Evolutionary conservation across 257 asterid genomes (phyloP).

Genomic region (Haberlea rhodopensis): DNA sequence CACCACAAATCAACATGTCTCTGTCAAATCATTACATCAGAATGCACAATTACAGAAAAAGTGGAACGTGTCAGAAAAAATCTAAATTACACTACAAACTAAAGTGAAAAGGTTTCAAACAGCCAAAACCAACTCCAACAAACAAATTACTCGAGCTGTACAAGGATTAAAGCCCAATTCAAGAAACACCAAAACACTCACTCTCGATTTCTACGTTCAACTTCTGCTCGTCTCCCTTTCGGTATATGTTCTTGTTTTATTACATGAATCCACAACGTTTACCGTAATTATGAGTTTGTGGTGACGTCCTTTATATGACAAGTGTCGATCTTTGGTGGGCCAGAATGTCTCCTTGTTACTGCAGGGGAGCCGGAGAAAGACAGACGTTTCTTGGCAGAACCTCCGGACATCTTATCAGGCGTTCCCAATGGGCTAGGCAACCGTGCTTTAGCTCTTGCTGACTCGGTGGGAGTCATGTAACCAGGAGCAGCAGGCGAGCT

Average conservation of each 20-base stretch:
- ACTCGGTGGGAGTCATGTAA: slow-evolving; percentile 65
- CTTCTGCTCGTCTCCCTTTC: slow-evolving; percentile 63
- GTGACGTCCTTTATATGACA: slow-evolving; percentile 31
- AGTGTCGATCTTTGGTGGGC: slow-evolving; percentile 43
- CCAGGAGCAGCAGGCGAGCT: slow-evolving; percentile 62
- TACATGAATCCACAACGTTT: not conserved
- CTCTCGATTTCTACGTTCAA: slow-evolving; percentile 42
- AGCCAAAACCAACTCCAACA: not conserved
- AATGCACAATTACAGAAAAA: not conserved
- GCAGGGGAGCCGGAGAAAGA: slow-evolving; percentile 59
- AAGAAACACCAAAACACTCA: not conserved
- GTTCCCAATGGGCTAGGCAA: slow-evolving; percentile 45
- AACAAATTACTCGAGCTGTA: not conserved
- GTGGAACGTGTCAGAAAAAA: not conserved
- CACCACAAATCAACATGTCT: not conserved
- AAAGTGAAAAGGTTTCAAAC: not conserved
- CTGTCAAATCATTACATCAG: not conserved
- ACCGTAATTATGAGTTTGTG: slow-evolving; percentile 17
- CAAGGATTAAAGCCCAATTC: not conserved
- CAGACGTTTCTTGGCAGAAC: slow-evolving; percentile 60
- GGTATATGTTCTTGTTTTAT: slow-evolving; percentile 28
- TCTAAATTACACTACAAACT: not conserved
- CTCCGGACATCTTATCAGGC: slow-evolving; percentile 37
- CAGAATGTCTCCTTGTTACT: slow-evolving; percentile 54
- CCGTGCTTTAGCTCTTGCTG: slow-evolving; percentile 61